A percentile compares a stretch with the other conserved stretches of the same genome.
Evolutionary conservation across 495 filamentous ascomycete species (phyloP).

Genomic region (Penicillium angulare): DNA sequence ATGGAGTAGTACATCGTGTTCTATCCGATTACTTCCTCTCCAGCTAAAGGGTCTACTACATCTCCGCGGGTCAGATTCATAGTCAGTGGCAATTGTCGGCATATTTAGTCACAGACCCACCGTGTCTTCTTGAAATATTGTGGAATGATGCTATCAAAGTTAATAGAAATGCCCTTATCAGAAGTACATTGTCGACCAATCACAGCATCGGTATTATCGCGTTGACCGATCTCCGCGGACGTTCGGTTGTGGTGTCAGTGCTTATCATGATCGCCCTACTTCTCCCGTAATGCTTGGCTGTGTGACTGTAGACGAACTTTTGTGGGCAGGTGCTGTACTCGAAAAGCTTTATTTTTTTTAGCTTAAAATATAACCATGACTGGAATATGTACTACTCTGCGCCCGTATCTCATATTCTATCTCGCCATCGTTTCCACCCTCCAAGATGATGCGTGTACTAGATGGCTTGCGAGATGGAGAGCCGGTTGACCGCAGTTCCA

Average conservation of each 20-base stretch:
- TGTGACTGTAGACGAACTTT: no score
- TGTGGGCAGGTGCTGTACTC: no score
- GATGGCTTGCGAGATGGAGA: slow-evolving; percentile 32
- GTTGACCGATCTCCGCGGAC: slow-evolving; percentile 16
- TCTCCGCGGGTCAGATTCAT: no score
- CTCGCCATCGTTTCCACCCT: background rate
- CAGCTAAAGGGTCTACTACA: no score
- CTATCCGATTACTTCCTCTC: no score
- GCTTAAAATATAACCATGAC: background rate
- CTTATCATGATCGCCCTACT: slow-evolving; percentile 12
- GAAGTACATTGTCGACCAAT: background rate
- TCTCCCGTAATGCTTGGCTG: slow-evolving; percentile 1
- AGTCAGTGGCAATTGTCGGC: no score
- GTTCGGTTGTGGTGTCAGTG: no score
- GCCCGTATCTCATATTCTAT: slow-evolving; percentile 10
- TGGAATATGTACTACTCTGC: background rate
- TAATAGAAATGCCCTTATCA: background rate
- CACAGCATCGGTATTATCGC: background rate
- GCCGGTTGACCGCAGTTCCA: slow-evolving; percentile 24
- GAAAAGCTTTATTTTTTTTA: background rate
- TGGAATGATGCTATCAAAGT: no score
- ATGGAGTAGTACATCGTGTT: background rate
- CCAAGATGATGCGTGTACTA: slow-evolving; percentile 34
- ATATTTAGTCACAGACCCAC: no score
- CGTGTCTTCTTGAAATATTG: no score